Conservation (phyloP, 345 rosid species). For the Bretschneidera sinensis region DNA sequence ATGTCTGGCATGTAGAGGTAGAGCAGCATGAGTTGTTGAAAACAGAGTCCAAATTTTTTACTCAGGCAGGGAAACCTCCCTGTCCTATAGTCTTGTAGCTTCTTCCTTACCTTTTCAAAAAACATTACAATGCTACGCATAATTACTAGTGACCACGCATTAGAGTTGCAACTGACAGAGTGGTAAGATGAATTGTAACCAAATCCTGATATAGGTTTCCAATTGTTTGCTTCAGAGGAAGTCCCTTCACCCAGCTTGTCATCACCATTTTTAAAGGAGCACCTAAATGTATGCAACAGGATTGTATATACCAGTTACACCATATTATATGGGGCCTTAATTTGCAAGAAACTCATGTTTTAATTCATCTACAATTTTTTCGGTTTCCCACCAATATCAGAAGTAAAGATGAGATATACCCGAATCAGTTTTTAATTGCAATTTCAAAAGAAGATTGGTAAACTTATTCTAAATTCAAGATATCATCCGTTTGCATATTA, state of each 20-base stretch:
- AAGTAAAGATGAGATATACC: not conserved
- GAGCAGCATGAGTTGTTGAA: not conserved
- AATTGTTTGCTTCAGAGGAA: conserved; percentile 42
- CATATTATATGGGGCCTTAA: not conserved
- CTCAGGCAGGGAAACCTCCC: not conserved
- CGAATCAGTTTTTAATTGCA: not conserved
- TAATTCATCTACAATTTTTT: too few species aligned
- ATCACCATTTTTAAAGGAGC: conserved; percentile 39
- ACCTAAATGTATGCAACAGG: conserved; percentile 30
- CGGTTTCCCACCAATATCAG: not conserved
- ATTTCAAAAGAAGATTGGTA: not conserved
- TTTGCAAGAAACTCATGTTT: not conserved
- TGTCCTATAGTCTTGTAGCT: not conserved
- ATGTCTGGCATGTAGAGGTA: too few species aligned
- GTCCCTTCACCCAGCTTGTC: conserved; percentile 43
- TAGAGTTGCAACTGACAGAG: conserved; percentile 36
- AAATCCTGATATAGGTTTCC: conserved; percentile 41
- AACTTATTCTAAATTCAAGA: not conserved
- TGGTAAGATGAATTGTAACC: conserved; percentile 41
- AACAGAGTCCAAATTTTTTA: too few species aligned
- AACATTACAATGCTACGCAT: too few species aligned
- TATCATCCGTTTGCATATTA: not conserved
- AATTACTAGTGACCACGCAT: not conserved
- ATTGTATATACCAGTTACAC: not conserved
- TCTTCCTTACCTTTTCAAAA: not conserved